These are phyloP conservation scores for Globisporangium recalcitrans DNA, from an alignment of 352 stramenopile genomes.

Conservation along the genomic window DNA sequence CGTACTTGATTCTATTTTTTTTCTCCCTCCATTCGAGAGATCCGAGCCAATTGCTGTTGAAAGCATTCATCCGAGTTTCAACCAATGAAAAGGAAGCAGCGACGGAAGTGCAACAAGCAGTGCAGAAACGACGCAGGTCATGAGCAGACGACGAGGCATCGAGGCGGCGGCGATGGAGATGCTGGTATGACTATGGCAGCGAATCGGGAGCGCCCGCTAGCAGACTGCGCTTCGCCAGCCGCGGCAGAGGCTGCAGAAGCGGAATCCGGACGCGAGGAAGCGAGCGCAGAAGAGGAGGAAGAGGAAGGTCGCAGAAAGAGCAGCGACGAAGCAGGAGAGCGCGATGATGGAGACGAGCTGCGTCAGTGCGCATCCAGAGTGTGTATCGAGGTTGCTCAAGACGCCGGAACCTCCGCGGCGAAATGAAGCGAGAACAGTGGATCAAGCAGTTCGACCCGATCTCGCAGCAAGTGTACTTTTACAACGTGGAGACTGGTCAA, in stretches of 20 bases:
- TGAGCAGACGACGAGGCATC: neutral
- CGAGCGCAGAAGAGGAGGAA: neutral
- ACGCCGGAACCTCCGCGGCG: constrained; percentile 15
- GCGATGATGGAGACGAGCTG: neutral
- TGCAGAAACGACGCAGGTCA: neutral
- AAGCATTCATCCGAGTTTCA: too few relatives aligned
- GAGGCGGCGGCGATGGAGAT: neutral
- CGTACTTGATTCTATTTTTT: neutral
- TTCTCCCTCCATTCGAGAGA: too few relatives aligned
- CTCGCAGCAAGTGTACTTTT: constrained; percentile 38
- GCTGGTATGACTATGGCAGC: neutral
- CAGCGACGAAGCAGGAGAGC: neutral
- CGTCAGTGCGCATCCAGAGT: constrained; percentile 30
- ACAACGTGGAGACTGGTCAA: constrained; percentile 33
- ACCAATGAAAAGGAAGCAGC: neutral
- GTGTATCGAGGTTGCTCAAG: constrained; percentile 25
- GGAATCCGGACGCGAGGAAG: neutral
- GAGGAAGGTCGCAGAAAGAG: neutral
- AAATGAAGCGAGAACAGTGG: constrained; percentile 29
- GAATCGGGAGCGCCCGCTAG: neutral
- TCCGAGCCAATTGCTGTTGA: too few relatives aligned
- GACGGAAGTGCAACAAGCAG: neutral
- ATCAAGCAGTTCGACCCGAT: constrained; percentile 43
- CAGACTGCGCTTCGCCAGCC: neutral
- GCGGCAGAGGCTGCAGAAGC: neutral